Evolutionary conservation across 2,329 filamentous ascomycete genomes (phyloP).

Genomic region (Botrytis fragariae): DNA sequence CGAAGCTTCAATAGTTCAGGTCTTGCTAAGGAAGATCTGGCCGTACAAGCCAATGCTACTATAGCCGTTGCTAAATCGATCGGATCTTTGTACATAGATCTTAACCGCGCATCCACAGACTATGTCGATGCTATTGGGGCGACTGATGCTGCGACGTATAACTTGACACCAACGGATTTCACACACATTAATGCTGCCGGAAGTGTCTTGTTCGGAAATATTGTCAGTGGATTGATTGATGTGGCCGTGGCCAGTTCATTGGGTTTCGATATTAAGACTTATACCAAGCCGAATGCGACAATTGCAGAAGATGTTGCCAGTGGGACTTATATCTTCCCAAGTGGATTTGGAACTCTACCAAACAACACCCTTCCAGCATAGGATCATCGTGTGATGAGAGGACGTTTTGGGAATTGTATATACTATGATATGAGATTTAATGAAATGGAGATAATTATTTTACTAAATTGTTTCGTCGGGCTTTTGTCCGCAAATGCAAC

Average conservation of each 20-base stretch:
- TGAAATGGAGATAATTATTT: not conserved
- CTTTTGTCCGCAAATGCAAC: not conserved
- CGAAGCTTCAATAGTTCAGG: slow-evolving; percentile 43
- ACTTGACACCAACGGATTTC: slow-evolving; percentile 45
- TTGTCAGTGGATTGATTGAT: slow-evolving; percentile 44
- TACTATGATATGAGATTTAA: not conserved
- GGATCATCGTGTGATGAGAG: not conserved
- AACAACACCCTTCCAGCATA: slow-evolving; percentile 13
- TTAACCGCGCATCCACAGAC: slow-evolving; percentile 45
- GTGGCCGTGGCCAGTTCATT: not conserved
- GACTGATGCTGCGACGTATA: slow-evolving; percentile 44
- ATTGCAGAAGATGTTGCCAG: not conserved
- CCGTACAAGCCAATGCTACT: slow-evolving; percentile 42
- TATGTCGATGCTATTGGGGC: slow-evolving; percentile 49
- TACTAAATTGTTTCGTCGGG: not conserved
- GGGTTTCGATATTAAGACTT: not conserved
- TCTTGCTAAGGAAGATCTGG: slow-evolving; percentile 44
- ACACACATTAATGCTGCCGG: slow-evolving; percentile 49
- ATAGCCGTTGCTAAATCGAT: slow-evolving; percentile 42
- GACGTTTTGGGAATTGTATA: not conserved
- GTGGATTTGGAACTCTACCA: slow-evolving; percentile 14
- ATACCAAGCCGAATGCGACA: not conserved
- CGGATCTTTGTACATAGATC: slow-evolving; percentile 41
- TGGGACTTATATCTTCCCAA: slow-evolving; percentile 6
- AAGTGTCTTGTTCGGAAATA: slow-evolving; percentile 46